These are phyloP conservation scores for Botrytis deweyae DNA, from an alignment of 2,329 filamentous ascomycete species.

Conservation along the genomic window DNA sequence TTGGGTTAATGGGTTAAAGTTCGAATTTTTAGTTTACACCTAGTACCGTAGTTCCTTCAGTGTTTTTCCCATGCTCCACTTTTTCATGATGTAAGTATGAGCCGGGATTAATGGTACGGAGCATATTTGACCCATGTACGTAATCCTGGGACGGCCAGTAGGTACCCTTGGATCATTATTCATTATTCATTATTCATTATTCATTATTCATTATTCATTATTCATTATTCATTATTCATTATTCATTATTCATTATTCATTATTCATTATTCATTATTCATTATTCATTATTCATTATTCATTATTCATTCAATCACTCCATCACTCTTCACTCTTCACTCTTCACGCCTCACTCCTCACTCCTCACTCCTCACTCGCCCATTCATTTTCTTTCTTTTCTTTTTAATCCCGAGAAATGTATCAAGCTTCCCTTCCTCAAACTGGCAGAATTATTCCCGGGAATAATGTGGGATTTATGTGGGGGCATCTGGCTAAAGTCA, in stretches of 20 bases:
- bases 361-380: background rate
- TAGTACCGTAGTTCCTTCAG: background rate
- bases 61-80: background rate
- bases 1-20: background rate
- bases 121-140: background rate
- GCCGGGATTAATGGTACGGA: background rate
- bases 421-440: background rate
- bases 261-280: background rate
- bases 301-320: background rate
- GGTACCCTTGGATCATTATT: background rate
- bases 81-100: background rate
- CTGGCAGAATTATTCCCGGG: background rate
- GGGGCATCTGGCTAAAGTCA: background rate
- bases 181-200: background rate
- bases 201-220: background rate
- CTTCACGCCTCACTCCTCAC: background rate
- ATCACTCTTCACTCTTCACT: background rate
- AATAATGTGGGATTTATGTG: background rate
- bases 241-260: background rate
- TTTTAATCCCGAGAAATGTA: background rate
- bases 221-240: background rate
- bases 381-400: background rate
- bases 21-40: background rate
- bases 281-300: background rate
- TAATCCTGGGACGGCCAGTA: background rate